Evolutionary conservation across 176 grass and related monocot genomes (phyloP), one percentile per base, ranked within the genome.

Genomic region (Secale cereale): DNA sequence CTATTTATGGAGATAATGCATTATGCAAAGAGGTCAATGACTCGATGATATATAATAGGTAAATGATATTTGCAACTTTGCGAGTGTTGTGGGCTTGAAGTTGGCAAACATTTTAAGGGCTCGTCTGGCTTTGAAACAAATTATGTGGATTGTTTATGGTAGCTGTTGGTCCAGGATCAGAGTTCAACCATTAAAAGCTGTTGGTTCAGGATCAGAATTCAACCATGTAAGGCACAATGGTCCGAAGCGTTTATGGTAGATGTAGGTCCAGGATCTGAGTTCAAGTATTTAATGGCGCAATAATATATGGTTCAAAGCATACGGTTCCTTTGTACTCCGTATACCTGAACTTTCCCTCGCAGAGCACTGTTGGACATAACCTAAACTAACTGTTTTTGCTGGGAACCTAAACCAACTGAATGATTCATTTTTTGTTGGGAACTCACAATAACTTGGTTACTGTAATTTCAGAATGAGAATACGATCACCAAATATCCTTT

Each of bases 291-390:
- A 61, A 1, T 57, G 59, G 57, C 29, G 26, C 37, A 45, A 59
- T 43, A 45, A 43, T 25, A 61, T 31, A 86, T 17, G 48, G 26
- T 69, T 85, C 54, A 19, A 46, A 40, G 25, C 71, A 77, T 31
- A 46, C 15, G 43, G 43, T 86, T 23, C 11, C 56, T 66, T 50
- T 87, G n/a, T n/a, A n/a, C n/a, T n/a, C n/a, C n/a, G n/a, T 74
- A 62, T 28, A 57, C 28, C 17, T 48, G 28, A 78, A 62, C 23
- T 78, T 12, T 23, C 63, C n/a, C n/a, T n/a, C n/a, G n/a, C n/a
- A n/a, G n/a, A n/a, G n/a, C n/a, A n/a, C n/a, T n/a, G n/a, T n/a
- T n/a, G n/a, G n/a, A n/a, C n/a, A n/a, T n/a, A n/a, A n/a, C n/a
- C n/a, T n/a, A n/a, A n/a, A n/a, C n/a, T n/a, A n/a, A n/a, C n/a